Percentiles rank a stretch among this genome's conserved stretches.
These are phyloP conservation scores for Fusarium acutatum DNA, from an alignment of 2,329 filamentous ascomycete genomes.

Conservation along the genomic window DNA sequence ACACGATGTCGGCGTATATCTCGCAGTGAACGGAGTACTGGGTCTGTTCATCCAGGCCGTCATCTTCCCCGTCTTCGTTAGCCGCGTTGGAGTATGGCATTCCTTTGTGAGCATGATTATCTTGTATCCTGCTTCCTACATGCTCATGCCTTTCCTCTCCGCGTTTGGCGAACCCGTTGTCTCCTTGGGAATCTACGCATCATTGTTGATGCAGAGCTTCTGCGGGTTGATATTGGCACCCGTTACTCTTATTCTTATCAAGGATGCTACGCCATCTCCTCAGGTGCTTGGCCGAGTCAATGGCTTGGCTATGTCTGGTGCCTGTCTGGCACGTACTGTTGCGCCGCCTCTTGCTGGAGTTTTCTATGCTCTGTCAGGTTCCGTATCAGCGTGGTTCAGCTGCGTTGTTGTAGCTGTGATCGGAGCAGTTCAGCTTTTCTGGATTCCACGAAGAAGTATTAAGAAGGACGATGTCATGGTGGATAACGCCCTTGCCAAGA, in stretches of 20 bases:
- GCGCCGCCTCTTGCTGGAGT: slow-evolving; percentile 74
- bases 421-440: slow-evolving; percentile 31
- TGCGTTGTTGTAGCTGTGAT: slow-evolving; percentile 42
- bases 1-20: slow-evolving; percentile 72
- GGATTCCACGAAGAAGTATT: slow-evolving; percentile 27
- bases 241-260: slow-evolving; percentile 74
- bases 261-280: slow-evolving; percentile 72
- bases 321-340: slow-evolving; percentile 75
- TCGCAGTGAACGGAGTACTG: slow-evolving; percentile 75
- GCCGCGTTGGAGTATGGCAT: slow-evolving; percentile 72
- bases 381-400: slow-evolving; percentile 53
- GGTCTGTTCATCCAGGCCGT: slow-evolving; percentile 77
- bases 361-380: slow-evolving; percentile 69
- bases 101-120: slow-evolving; percentile 72
- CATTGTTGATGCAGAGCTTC: slow-evolving; percentile 71
- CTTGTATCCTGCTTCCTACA: slow-evolving; percentile 72
- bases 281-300: slow-evolving; percentile 75
- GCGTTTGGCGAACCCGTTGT: slow-evolving; percentile 62
- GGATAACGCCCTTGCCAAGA: slow-evolving; percentile 29
- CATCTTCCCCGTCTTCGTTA: slow-evolving; percentile 72
- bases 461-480: slow-evolving; percentile 18
- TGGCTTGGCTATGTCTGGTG: slow-evolving; percentile 74
- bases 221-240: slow-evolving; percentile 75
- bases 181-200: slow-evolving; percentile 71
- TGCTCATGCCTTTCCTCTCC: slow-evolving; percentile 73